Evolutionary conservation across 306 rosid species (phyloP).

Genomic region (Vigna nakashimae): DNA sequence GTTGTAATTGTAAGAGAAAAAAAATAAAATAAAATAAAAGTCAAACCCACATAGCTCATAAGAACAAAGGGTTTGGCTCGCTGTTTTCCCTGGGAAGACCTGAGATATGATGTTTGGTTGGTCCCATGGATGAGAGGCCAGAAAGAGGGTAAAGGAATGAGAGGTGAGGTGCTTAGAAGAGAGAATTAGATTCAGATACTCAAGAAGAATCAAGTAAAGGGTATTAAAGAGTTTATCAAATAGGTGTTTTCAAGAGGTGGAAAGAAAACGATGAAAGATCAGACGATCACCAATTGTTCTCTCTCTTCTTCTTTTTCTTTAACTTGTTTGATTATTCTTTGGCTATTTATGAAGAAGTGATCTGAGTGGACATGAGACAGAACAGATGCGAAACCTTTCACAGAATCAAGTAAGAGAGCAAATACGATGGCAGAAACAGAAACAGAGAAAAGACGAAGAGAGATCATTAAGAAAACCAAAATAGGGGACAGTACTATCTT

Average conservation of each 20-base stretch:
- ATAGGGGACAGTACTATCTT: conserved; percentile 8
- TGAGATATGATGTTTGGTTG: conserved; percentile 33
- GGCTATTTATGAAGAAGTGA: conserved; percentile 38
- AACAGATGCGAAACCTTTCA: conserved; percentile 64
- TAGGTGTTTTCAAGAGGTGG: not conserved
- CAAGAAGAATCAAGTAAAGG: conserved; percentile 54
- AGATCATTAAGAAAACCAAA: conserved; percentile 31
- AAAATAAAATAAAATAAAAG: conserved; percentile 35
- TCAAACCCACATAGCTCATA: conserved; percentile 42
- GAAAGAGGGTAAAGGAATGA: conserved; percentile 12
- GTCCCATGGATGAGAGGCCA: conserved; percentile 20
- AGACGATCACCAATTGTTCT: conserved; percentile 42
- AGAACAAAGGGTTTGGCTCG: conserved; percentile 24
- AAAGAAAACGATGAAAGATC: conserved; percentile 20
- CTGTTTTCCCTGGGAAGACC: conserved; percentile 34
- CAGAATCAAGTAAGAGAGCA: conserved; percentile 52
- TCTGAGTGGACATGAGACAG: conserved; percentile 49
- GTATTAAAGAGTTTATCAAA: conserved; percentile 35
- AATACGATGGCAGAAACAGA: conserved; percentile 31
- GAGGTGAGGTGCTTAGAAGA: conserved; percentile 39
- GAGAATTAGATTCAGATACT: conserved; percentile 59
- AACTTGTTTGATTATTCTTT: not conserved
- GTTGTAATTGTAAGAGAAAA: conserved; percentile 4
- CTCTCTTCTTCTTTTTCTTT: not conserved
- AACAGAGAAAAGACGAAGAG: conserved; percentile 19